Conservation (phyloP, 164 flowering plant species). For the Annona cherimola region DNA sequence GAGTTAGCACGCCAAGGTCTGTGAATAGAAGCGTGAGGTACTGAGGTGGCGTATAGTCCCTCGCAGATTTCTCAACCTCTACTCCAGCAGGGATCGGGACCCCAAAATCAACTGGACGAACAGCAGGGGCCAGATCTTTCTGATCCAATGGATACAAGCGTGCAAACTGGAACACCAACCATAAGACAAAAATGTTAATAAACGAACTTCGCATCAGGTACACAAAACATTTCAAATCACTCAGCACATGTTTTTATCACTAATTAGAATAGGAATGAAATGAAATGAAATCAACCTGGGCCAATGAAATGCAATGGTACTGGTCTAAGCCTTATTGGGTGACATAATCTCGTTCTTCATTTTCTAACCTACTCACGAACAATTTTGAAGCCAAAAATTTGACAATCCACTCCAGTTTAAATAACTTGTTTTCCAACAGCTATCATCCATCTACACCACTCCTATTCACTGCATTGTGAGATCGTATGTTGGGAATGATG, state of each 20-base stretch:
- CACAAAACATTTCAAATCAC: background rate
- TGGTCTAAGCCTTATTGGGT: no score
- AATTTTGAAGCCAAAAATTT: no score
- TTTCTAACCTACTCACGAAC: no score
- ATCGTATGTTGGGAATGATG: no score
- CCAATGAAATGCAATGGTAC: background rate
- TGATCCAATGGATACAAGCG: slow-evolving; percentile 92
- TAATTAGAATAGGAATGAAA: background rate
- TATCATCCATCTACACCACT: no score
- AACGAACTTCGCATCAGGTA: no score
- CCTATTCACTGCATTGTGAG: no score
- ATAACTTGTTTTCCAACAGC: no score
- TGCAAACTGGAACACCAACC: slow-evolving; percentile 65
- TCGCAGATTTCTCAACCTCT: slow-evolving; percentile 88
- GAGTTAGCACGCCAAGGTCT: slow-evolving; percentile 91
- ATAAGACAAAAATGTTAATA: background rate
- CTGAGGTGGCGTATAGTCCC: slow-evolving; percentile 97
- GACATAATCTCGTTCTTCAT: no score
- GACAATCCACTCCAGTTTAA: no score
- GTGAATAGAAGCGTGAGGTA: slow-evolving; percentile 91
- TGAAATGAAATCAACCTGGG: background rate
- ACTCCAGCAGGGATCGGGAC: slow-evolving; percentile 87
- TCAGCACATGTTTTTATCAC: background rate
- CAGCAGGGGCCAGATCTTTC: slow-evolving; percentile 88
- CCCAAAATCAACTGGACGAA: slow-evolving; percentile 87